phyloP scores from a whole-genome alignment of 2,329 filamentous ascomycete species.

The Plenodomus biglobosus region DNA sequence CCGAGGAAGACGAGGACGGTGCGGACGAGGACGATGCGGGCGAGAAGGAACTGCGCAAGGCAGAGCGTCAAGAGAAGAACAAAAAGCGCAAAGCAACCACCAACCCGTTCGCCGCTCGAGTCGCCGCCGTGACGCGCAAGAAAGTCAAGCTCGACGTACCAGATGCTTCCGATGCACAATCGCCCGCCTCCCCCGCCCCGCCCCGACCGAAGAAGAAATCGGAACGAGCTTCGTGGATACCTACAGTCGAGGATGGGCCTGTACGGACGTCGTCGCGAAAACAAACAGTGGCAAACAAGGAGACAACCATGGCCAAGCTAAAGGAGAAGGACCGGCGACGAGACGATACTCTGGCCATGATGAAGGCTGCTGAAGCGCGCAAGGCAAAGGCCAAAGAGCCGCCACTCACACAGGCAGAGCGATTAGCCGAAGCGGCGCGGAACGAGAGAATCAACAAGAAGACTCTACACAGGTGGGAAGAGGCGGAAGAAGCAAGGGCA shows the following conservation, averaged over 20 bases:
- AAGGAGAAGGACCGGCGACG: conserved; percentile 70
- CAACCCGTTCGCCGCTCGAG: conserved; percentile 42
- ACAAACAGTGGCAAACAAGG: conserved; percentile 63
- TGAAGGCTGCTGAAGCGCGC: conserved; percentile 62
- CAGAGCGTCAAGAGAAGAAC: conserved; percentile 63
- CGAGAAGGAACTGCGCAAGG: conserved; percentile 80
- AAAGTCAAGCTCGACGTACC: conserved; percentile 43
- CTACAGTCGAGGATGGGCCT: conserved; percentile 62
- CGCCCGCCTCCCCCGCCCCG: conserved; percentile 51
- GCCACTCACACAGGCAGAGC: conserved; percentile 82
- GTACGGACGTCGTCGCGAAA: conserved; percentile 63
- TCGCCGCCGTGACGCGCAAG: conserved; percentile 45
- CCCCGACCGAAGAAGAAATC: conserved; percentile 65
- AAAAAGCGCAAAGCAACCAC: conserved; percentile 79
- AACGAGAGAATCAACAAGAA: conserved; percentile 86
- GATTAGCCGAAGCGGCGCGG: conserved; percentile 76
- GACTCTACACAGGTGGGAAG: conserved; percentile 91
- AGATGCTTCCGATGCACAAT: conserved; percentile 30
- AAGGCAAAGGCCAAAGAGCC: conserved; percentile 75
- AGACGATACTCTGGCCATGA: conserved; percentile 67
- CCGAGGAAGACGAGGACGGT: conserved; percentile 70
- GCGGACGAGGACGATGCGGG: conserved; percentile 78
- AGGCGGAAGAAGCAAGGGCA: conserved; percentile 83
- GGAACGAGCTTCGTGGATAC: conserved; percentile 70
- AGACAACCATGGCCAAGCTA: conserved; percentile 66